Evolutionary conservation across 2,329 filamentous ascomycete species (phyloP), one percentile per base, ranked within the genome.

Genomic region (Coniochaeta sp.): DNA sequence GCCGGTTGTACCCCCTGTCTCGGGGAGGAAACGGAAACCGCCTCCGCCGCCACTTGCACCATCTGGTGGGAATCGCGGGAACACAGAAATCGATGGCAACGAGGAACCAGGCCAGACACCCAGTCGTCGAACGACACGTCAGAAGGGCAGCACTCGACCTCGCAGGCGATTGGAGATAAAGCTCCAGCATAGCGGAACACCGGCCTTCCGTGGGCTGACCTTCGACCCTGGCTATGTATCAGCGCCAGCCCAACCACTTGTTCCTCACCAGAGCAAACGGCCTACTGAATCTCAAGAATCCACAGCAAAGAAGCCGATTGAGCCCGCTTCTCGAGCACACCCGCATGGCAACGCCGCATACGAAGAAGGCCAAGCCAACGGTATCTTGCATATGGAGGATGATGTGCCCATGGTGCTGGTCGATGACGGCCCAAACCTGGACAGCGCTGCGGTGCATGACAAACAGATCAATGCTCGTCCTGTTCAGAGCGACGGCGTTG

Each of bases 1-100:
- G 20, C 58, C 61, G 9, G 47, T 61, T 26, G 30, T 58, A 9
- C 52, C 61, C 48, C 57, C 61, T 16, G 49, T 51, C 45, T 22
- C 49, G 30, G 56, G 42, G 48, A 56, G 57, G 50, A 46, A 48
- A 31, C 45, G 45, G 24, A 18, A 26, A 48, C 20, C 24, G 45
- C 28, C 45, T 22, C 28, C 28, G 26, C 28, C 45, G 3, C 45
- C 24, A 8, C n/a, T n/a, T n/a, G n/a, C n/a, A n/a, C 45, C 45
- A 22, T 9, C 27, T 18, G 28, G 45, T n/a, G 38, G 12, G 10
- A 8, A 42, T 5, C 35, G 4, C 4, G 18, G 2, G 35, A 24
- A 42, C 18, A 22, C 22, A 22, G 38, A 16, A n/a, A 22, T 5
- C 3, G 18, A 22, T 26, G 20, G n/a, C n/a, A n/a, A 42, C 8